phyloP scores from a whole-genome alignment of 129 eudicot genomes.

The Pittosporum tobira region DNA sequence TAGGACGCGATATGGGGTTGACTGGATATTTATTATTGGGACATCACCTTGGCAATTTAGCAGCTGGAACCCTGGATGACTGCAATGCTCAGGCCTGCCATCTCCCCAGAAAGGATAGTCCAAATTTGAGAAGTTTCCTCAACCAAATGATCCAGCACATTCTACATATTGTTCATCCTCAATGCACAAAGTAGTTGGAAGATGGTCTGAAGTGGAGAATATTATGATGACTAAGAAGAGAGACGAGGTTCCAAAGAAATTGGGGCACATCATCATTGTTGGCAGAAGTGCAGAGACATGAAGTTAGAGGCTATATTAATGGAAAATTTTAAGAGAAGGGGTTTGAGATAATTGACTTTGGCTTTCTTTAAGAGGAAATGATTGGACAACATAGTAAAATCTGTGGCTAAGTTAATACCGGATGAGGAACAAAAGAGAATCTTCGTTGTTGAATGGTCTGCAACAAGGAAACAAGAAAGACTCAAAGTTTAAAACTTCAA shows the following conservation, averaged over 20 bases:
- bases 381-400: too few species aligned
- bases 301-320: too few species aligned
- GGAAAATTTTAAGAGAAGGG: too few species aligned
- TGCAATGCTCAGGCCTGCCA: slow-evolving; percentile 30
- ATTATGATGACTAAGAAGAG: slow-evolving; percentile 9
- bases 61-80: slow-evolving; percentile 43
- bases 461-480: too few species aligned
- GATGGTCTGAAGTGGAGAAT: neutral
- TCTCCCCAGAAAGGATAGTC: slow-evolving; percentile 61
- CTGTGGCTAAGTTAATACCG: too few species aligned
- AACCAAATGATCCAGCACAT: slow-evolving; percentile 19
- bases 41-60: slow-evolving; percentile 26
- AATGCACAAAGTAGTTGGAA: slow-evolving; percentile 13
- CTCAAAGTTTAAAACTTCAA: too few species aligned
- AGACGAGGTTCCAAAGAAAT: slow-evolving; percentile 6
- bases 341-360: too few species aligned
- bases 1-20: slow-evolving; percentile 32
- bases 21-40: slow-evolving; percentile 12
- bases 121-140: slow-evolving; percentile 15
- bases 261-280: slow-evolving; percentile 32
- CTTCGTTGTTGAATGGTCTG: too few species aligned
- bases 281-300: too few species aligned
- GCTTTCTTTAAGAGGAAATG: too few species aligned
- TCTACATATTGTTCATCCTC: slow-evolving; percentile 11
- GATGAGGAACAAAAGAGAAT: too few species aligned